Percentiles rank a stretch among this genome's conserved stretches.
Conservation (phyloP, 768 basidiomycete genomes). For the Pleurotus pulmonarius region DNA sequence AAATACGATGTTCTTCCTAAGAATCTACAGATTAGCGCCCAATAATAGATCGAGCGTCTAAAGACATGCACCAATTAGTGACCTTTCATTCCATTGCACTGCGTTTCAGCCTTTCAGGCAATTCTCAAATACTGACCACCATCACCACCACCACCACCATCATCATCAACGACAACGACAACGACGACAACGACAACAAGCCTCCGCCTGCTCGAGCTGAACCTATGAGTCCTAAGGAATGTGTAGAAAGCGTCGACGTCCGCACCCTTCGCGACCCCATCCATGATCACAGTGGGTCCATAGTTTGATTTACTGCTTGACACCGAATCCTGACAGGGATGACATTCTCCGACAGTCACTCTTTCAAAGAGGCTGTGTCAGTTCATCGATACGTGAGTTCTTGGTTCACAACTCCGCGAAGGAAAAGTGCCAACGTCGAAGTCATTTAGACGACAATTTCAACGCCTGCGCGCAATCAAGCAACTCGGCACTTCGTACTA, state of each 20-base stretch:
- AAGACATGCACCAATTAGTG: no score
- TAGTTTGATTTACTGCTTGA: not conserved
- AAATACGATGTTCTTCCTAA: no score
- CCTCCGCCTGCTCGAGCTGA: not conserved
- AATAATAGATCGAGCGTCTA: no score
- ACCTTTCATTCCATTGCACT: not conserved
- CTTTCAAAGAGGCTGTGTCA: constrained; percentile 28
- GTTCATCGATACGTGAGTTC: constrained; percentile 69
- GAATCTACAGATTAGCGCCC: no score
- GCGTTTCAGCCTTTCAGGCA: not conserved
- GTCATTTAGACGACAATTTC: constrained; percentile 60
- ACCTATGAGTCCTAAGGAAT: no score
- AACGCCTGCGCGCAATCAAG: constrained; percentile 72
- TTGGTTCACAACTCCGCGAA: not conserved
- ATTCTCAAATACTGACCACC: not conserved
- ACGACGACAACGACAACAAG: not conserved
- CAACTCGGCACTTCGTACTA: constrained; percentile 76
- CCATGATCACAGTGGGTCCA: constrained; percentile 30
- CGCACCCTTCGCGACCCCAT: constrained; percentile 31
- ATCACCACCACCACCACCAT: not conserved
- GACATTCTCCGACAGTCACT: constrained; percentile 26
- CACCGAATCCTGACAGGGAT: no score
- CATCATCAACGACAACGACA: no score
- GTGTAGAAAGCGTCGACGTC: not conserved
- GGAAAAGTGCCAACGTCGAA: no score